Evolutionary conservation across 306 rosid genomes (phyloP).

Genomic region (Casuarina equisetifolia): DNA sequence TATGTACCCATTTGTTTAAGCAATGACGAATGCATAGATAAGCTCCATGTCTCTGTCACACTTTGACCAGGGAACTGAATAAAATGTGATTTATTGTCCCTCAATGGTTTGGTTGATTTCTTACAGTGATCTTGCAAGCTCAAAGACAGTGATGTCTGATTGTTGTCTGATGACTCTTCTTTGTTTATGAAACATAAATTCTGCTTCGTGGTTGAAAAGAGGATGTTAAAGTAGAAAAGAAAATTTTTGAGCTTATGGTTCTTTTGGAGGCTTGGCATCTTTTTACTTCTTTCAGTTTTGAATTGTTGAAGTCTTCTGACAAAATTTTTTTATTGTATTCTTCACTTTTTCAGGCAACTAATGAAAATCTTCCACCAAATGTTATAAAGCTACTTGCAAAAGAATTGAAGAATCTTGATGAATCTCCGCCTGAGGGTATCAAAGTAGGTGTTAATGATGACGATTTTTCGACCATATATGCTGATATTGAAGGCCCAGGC

Average conservation of each 20-base stretch:
- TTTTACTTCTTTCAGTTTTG: conserved; percentile 12
- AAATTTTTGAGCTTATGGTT: not conserved
- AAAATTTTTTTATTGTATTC: not conserved
- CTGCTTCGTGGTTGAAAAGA: not conserved
- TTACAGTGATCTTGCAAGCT: not conserved
- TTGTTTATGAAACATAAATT: not conserved
- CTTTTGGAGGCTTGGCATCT: not conserved
- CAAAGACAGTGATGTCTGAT: not conserved
- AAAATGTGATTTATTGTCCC: not conserved
- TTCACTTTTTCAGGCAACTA: conserved; percentile 71
- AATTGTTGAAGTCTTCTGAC: conserved; percentile 7
- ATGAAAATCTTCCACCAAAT: conserved; percentile 98
- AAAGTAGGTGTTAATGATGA: conserved; percentile 87
- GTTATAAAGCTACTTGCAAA: conserved; percentile 95
- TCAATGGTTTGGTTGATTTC: not conserved
- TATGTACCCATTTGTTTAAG: not conserved
- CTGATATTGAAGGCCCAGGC: conserved; percentile 98
- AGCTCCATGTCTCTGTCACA: not conserved
- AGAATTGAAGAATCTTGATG: conserved; percentile 95
- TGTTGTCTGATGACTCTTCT: not conserved
- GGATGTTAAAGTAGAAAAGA: not conserved
- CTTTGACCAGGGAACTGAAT: not conserved
- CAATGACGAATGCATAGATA: not conserved
- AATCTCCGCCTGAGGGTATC: conserved; percentile 96
- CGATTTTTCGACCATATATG: conserved; percentile 84